phyloP scores from a whole-genome alignment of 495 filamentous ascomycete genomes.

The Stereocaulon alpinum region DNA sequence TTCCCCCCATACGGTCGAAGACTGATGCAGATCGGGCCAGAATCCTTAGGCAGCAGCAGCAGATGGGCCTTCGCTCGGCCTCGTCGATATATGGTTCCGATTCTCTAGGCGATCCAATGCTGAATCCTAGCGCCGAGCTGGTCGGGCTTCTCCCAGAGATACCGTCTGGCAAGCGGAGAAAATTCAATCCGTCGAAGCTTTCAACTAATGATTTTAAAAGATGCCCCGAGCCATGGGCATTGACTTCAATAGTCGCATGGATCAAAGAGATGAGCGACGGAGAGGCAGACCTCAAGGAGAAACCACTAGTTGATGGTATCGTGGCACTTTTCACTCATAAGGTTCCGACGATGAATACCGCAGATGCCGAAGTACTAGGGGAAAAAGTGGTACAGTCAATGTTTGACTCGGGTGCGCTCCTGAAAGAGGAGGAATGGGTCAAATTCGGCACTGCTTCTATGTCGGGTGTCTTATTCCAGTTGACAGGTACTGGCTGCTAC shows the following conservation, averaged over 20 bases:
- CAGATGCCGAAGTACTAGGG: conserved; percentile 84
- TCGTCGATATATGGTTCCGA: conserved; percentile 25
- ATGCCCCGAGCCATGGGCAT: conserved; percentile 84
- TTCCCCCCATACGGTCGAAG: conserved; percentile 79
- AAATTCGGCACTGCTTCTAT: conserved; percentile 70
- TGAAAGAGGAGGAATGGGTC: conserved; percentile 95
- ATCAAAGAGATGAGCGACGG: conserved; percentile 80
- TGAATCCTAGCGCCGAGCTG: conserved; percentile 38
- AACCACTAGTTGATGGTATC: conserved; percentile 73
- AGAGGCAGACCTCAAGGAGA: conserved; percentile 67
- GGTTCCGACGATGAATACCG: conserved; percentile 97
- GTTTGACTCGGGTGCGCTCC: conserved; percentile 64
- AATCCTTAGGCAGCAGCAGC: conserved; percentile 47
- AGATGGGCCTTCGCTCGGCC: conserved; percentile 34
- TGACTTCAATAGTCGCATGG: conserved; percentile 82
- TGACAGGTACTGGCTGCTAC: conserved; percentile 91
- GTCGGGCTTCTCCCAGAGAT: conserved; percentile 66
- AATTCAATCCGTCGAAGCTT: conserved; percentile 81
- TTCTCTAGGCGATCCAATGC: conserved; percentile 37
- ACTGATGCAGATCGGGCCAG: conserved; percentile 72
- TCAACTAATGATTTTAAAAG: conserved; percentile 73
- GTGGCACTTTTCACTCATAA: conserved; percentile 89
- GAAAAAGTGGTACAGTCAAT: conserved; percentile 71
- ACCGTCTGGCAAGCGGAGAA: conserved; percentile 58
- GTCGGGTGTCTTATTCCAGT: conserved; percentile 82